Percentiles rank a stretch among this genome's conserved stretches.
These are phyloP conservation scores for Fusarium mexicanum DNA, from an alignment of 2,329 filamentous ascomycete genomes.

Conservation along the genomic window DNA sequence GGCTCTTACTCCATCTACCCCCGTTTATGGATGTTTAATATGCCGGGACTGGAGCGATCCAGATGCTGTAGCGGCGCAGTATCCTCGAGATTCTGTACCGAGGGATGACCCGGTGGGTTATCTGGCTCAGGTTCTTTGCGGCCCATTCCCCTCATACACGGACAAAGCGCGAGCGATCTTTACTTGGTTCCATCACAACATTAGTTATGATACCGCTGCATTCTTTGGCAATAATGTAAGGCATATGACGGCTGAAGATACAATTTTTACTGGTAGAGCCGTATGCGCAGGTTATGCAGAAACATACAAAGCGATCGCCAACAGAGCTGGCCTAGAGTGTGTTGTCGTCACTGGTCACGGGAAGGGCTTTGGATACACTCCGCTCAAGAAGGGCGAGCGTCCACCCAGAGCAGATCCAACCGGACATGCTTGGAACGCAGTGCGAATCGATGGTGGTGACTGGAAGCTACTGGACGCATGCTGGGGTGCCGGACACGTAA, in stretches of 20 bases:
- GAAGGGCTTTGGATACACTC: slow-evolving; percentile 81
- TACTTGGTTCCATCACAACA: slow-evolving; percentile 94
- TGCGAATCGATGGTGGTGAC: slow-evolving; percentile 82
- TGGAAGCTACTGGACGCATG: slow-evolving; percentile 95
- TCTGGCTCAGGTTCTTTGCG: slow-evolving; percentile 81
- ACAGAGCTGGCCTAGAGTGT: slow-evolving; percentile 81
- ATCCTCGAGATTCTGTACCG: slow-evolving; percentile 77
- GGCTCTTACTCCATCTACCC: slow-evolving; percentile 38
- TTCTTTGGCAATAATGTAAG: slow-evolving; percentile 80
- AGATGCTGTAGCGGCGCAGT: slow-evolving; percentile 80
- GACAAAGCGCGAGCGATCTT: slow-evolving; percentile 95
- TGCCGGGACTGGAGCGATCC: slow-evolving; percentile 90
- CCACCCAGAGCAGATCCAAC: slow-evolving; percentile 70
- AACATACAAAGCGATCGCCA: slow-evolving; percentile 81
- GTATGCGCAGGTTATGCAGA: slow-evolving; percentile 94
- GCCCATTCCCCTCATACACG: slow-evolving; percentile 80
- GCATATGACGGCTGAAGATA: slow-evolving; percentile 74
- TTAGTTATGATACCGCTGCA: slow-evolving; percentile 81
- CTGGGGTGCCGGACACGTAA: slow-evolving; percentile 83
- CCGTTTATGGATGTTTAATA: slow-evolving; percentile 68
- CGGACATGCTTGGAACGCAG: slow-evolving; percentile 92
- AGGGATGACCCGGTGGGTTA: slow-evolving; percentile 72
- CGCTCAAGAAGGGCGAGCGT: slow-evolving; percentile 70
- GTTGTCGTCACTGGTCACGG: slow-evolving; percentile 81
- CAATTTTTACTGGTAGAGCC: slow-evolving; percentile 79